Percentiles rank a stretch among this genome's conserved stretches.
These are phyloP conservation scores for Suhomyces anneliseae DNA, from an alignment of 1,139 yeast genomes.

Conservation along the genomic window DNA sequence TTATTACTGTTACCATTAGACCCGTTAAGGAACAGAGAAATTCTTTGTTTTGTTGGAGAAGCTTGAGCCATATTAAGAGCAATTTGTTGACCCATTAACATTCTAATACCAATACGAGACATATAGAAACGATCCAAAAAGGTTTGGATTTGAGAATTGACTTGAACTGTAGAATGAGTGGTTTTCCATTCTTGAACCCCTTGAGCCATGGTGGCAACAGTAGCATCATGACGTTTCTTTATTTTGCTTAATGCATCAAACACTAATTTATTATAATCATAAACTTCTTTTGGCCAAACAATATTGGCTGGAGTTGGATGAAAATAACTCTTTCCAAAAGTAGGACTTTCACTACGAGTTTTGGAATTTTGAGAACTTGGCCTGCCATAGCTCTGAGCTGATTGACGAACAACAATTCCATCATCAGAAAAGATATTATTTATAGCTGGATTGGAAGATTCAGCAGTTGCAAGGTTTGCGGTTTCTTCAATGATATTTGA, in stretches of 20 bases:
- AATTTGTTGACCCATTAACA: constrained; percentile 87
- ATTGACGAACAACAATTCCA: constrained; percentile 47
- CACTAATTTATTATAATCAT: constrained; percentile 67
- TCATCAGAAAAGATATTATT: constrained; percentile 49
- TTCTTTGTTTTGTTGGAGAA: constrained; percentile 43
- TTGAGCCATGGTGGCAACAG: constrained; percentile 89
- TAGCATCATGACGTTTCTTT: constrained; percentile 86
- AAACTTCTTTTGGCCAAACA: constrained; percentile 74
- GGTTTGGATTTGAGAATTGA: constrained; percentile 67
- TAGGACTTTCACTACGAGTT: constrained; percentile 24
- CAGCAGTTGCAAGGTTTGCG: constrained; percentile 32
- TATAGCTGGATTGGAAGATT: constrained; percentile 40
- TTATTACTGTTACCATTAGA: constrained; percentile 14
- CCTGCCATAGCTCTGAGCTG: constrained; percentile 2
- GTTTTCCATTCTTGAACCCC: constrained; percentile 90
- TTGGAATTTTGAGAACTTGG: constrained; percentile 2
- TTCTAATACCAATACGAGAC: constrained; percentile 85
- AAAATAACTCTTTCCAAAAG: constrained; percentile 57
- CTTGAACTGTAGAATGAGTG: constrained; percentile 48
- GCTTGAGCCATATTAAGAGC: constrained; percentile 71
- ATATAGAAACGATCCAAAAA: constrained; percentile 81
- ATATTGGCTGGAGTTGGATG: constrained; percentile 54
- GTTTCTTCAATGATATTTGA: constrained; percentile 15
- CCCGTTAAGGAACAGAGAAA: constrained; percentile 38
- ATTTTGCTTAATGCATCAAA: constrained; percentile 67